These are phyloP conservation scores for Metarhizium brunneum DNA, from an alignment of 2,329 filamentous ascomycete species.

Conservation along the genomic window DNA sequence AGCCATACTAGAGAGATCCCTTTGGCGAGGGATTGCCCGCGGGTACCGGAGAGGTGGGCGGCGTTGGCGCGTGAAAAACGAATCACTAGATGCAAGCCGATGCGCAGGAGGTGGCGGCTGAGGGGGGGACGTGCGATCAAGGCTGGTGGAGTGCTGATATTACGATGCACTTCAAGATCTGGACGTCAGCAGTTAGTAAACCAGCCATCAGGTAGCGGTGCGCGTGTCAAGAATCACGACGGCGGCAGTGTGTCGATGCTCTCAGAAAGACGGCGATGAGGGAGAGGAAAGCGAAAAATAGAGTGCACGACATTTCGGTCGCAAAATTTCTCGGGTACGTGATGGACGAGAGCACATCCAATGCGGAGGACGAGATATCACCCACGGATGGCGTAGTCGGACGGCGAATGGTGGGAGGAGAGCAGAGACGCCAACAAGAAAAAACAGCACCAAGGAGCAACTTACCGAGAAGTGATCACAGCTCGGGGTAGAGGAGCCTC, in stretches of 20 bases:
- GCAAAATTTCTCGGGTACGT: background rate
- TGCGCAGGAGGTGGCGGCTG: constrained; percentile 19
- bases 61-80: constrained; percentile 14
- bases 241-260: background rate
- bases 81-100: constrained; percentile 17
- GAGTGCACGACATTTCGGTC: background rate
- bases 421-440: constrained; percentile 3
- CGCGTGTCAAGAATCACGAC: background rate
- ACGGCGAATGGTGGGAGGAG: constrained; percentile 1
- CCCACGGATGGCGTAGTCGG: background rate
- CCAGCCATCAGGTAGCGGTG: background rate
- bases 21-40: constrained; percentile 29
- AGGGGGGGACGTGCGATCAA: constrained; percentile 17
- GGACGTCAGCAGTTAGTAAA: constrained; percentile 3
- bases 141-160: constrained; percentile 12
- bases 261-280: background rate
- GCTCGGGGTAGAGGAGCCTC: constrained; percentile 12
- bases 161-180: constrained; percentile 24
- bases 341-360: background rate
- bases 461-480: constrained; percentile 27
- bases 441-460: background rate
- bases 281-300: background rate
- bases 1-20: constrained; percentile 41
- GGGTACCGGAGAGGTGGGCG: constrained; percentile 16
- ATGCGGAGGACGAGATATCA: no score